A percentile compares a stretch with the other conserved stretches of the same genome.
phyloP scores from a whole-genome alignment of 441 rosid genomes.

The Populus hybrid region DNA sequence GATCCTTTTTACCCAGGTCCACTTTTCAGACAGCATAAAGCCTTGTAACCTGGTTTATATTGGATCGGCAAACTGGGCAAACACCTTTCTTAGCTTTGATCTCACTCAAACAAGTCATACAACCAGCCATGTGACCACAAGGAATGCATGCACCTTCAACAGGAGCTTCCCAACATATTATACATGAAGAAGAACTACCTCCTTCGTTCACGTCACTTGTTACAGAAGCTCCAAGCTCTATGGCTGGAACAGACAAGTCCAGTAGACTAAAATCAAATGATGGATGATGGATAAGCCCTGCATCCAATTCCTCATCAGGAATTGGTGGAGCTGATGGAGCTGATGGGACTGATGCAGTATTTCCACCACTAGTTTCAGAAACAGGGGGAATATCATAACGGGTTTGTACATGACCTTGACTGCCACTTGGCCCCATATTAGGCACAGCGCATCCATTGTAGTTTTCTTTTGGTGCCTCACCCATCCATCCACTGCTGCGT shows the following conservation, averaged over 20 bases:
- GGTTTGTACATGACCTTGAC: slow-evolving; percentile 17
- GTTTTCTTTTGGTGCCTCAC: slow-evolving; percentile 25
- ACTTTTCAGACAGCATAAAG: slow-evolving; percentile 45
- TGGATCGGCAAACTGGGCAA: slow-evolving; percentile 56
- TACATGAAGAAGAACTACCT: slow-evolving; percentile 39
- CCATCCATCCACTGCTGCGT: slow-evolving; percentile 34
- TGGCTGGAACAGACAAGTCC: slow-evolving; percentile 18
- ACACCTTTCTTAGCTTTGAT: slow-evolving; percentile 47
- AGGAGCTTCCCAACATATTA: slow-evolving; percentile 64
- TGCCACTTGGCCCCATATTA: slow-evolving; percentile 19
- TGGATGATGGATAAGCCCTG: slow-evolving; percentile 40
- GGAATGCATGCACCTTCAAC: slow-evolving; percentile 60
- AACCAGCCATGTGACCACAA: slow-evolving; percentile 76
- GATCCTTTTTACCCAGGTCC: not conserved
- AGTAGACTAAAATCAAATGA: slow-evolving; percentile 33
- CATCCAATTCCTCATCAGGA: slow-evolving; percentile 26
- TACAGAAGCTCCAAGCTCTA: slow-evolving; percentile 18
- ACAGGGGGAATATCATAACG: slow-evolving; percentile 1
- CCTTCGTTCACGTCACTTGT: slow-evolving; percentile 28
- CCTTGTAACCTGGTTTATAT: slow-evolving; percentile 40
- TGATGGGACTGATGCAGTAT: slow-evolving; percentile 31
- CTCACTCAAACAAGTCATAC: slow-evolving; percentile 54
- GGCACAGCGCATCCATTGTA: slow-evolving; percentile 33
- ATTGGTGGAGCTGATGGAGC: slow-evolving; percentile 59
- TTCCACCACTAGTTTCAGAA: slow-evolving; percentile 16